phyloP scores from a whole-genome alignment of 23 red algal genomes.

The Gracilariopsis chorda region DNA sequence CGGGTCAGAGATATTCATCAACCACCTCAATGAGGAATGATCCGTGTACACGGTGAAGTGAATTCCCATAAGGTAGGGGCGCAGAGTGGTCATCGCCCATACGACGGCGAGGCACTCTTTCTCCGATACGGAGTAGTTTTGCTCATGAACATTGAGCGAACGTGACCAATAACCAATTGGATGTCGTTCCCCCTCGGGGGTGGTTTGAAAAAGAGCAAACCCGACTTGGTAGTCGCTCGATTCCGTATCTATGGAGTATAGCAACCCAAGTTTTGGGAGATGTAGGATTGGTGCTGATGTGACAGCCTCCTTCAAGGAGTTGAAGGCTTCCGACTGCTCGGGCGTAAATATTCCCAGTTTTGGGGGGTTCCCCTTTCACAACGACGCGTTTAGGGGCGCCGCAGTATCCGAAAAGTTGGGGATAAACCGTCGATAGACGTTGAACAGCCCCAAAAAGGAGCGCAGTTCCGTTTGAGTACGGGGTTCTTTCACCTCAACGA shows the following conservation, averaged over 20 bases:
- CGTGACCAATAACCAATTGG: slow-evolving; percentile 16
- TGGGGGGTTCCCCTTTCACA: background rate
- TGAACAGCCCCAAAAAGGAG: background rate
- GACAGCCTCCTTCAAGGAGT: background rate
- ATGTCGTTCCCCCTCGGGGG: background rate
- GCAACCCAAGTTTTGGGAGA: background rate
- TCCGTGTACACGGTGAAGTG: slow-evolving; percentile 18
- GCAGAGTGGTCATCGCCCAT: background rate
- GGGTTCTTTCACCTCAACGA: background rate
- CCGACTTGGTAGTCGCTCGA: background rate
- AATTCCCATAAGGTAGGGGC: slow-evolving; percentile 18
- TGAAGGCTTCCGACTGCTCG: background rate
- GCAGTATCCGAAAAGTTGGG: too few species aligned
- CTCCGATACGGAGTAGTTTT: background rate
- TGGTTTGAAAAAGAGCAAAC: background rate
- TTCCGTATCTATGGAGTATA: background rate
- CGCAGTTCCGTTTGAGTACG: background rate
- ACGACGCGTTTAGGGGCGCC: background rate
- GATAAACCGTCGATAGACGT: background rate
- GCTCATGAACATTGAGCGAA: background rate
- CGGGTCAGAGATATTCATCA: background rate
- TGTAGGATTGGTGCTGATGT: background rate
- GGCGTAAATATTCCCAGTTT: background rate
- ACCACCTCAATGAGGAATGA: background rate
- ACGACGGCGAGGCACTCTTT: background rate